phyloP scores from a whole-genome alignment of 805 yeast species.

The Metschnikowia amazonensis region DNA sequence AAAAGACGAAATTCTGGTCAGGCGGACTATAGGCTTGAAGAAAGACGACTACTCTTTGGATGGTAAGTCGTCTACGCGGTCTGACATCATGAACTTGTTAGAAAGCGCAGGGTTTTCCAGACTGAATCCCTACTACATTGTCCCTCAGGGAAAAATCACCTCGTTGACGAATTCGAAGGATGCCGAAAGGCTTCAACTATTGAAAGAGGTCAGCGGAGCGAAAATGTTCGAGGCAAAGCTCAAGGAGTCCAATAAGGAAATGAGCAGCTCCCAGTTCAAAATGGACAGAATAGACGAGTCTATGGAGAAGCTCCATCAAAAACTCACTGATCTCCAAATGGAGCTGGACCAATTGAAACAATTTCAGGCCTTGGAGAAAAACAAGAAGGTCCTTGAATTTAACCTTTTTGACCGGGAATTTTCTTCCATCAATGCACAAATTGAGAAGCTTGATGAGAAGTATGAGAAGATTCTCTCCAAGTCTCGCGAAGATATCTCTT shows the following conservation, averaged over 20 bases:
- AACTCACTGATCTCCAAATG: constrained; percentile 72
- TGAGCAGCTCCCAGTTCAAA: constrained; percentile 67
- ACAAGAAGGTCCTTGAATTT: constrained; percentile 69
- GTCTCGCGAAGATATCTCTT: constrained; percentile 51
- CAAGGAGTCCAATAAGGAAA: constrained; percentile 73
- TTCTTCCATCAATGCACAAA: constrained; percentile 52
- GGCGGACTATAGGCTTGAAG: constrained; percentile 90
- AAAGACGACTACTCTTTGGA: constrained; percentile 89
- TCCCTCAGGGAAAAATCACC: constrained; percentile 93
- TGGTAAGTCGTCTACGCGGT: constrained; percentile 69
- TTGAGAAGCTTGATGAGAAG: constrained; percentile 57
- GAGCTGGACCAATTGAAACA: constrained; percentile 74
- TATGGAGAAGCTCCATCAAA: constrained; percentile 61
- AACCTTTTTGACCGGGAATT: constrained; percentile 76
- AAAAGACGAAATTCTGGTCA: constrained; percentile 63
- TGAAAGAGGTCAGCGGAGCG: constrained; percentile 95
- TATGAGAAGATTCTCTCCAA: constrained; percentile 49
- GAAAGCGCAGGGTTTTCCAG: constrained; percentile 92
- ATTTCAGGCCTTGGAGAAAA: constrained; percentile 63
- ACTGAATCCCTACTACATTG: constrained; percentile 90
- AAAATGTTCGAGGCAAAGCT: constrained; percentile 80
- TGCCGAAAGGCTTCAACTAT: constrained; percentile 66
- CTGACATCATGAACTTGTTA: constrained; percentile 74
- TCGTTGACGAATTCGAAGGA: constrained; percentile 87
- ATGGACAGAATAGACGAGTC: constrained; percentile 71